Base-by-base conservation (phyloP, 495 filamentous ascomycete species). In the Echria macrotheca region DNA sequence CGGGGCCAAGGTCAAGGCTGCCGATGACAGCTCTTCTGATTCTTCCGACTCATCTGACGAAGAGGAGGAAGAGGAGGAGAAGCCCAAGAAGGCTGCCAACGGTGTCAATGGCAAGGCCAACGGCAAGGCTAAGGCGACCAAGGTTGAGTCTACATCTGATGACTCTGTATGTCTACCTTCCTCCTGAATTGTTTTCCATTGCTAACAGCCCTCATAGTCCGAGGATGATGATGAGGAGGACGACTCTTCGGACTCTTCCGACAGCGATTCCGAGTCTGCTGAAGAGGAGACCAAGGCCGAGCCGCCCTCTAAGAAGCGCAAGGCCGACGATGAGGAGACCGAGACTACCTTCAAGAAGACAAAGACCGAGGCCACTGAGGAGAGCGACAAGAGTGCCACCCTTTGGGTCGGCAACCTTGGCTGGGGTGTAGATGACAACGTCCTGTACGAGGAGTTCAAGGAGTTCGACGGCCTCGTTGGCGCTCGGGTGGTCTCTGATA, bases 381-480 rank as follows among this genome's bases (percentile, higher is more conserved):
- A 57, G 24, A 57, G 54, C 15, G 75, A 77, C 7, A 78, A 81
- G 63, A 76, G 74, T 52, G 75, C 78, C 17, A 77, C 76, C 58
- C 82, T 97, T 39, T 96, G 95, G 71, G 81, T 94, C 56, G 94
- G 93, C 54, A 91, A 90, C 73, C 78, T 98, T 47, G 91, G 89
- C 59, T 98, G 90, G 90, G 91, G 85, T 60, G 75, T 98, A 42
- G 89, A 95, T 59, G 93, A 97, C 67, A 86, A 93, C 52, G 88
- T 84, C 81, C 82, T 98, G 45, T 77, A 78, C 52, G 78, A 84
- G 55, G 86, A 95, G 69, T 97, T 98, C 68, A 79, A 89, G 73
- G 70, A 75, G 37, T 95, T 84, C 64, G 90, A 87, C 55, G 86
- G 86, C 57, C 74, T 96, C 48, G 70, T 77, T 60, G 77, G 82